Evolutionary conservation across 148 eudicot species (phyloP).

Genomic region (Fallopia convolvulus): DNA sequence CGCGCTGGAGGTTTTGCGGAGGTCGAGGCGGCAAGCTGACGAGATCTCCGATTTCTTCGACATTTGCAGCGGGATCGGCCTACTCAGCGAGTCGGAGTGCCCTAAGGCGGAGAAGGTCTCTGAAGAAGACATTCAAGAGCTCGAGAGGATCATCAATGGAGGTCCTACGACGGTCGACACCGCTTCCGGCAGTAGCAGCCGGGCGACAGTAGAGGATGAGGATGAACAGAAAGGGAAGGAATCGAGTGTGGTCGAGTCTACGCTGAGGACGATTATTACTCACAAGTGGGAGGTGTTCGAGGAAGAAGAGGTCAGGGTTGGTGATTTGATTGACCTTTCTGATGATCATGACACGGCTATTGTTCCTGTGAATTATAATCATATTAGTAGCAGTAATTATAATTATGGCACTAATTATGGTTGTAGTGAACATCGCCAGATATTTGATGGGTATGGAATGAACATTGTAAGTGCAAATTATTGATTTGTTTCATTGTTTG

Average conservation of each 20-base stretch:
- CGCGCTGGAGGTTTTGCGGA: slow-evolving; percentile 47
- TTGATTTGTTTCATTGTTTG: background rate
- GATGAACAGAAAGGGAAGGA: background rate
- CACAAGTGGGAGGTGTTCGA: slow-evolving; percentile 64
- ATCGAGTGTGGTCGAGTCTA: background rate
- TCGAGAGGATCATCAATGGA: slow-evolving; percentile 39
- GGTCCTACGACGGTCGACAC: background rate
- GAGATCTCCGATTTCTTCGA: slow-evolving; percentile 46
- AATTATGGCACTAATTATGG: background rate
- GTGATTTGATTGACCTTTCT: slow-evolving; percentile 17
- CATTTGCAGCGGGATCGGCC: slow-evolving; percentile 40
- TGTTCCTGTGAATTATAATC: background rate
- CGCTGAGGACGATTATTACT: slow-evolving; percentile 39
- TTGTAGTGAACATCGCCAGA: background rate
- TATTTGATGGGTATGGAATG: background rate
- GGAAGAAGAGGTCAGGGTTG: slow-evolving; percentile 35
- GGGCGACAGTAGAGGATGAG: background rate
- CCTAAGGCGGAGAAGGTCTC: slow-evolving; percentile 36
- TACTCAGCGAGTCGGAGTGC: slow-evolving; percentile 32
- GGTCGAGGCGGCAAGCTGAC: slow-evolving; percentile 47
- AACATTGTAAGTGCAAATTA: background rate
- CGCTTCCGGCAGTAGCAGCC: background rate
- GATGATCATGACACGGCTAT: slow-evolving; percentile 4
- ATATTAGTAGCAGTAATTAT: background rate
- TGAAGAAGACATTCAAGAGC: slow-evolving; percentile 38